Conservation (phyloP, 2,329 filamentous ascomycete genomes). For the Madurella fahalii region DNA sequence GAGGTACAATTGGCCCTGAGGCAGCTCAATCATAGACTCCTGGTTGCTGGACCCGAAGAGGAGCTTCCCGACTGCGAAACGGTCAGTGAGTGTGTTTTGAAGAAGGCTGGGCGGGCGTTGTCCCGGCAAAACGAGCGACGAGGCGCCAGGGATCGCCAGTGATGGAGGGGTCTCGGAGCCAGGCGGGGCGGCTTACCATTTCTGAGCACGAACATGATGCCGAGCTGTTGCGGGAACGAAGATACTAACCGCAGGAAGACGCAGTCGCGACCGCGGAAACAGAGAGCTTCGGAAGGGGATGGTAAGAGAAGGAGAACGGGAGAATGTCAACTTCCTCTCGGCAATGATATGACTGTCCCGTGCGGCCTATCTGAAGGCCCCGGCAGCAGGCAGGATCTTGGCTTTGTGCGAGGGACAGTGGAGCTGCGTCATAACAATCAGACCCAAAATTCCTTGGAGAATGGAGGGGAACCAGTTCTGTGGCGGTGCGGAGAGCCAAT, state of each 20-base stretch:
- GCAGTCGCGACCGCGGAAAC: background rate
- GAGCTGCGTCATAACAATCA: constrained; percentile 31
- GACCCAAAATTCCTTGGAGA: constrained; percentile 15
- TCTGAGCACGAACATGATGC: constrained; percentile 41
- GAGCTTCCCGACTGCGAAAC: constrained; percentile 72
- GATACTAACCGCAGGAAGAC: background rate
- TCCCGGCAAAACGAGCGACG: background rate
- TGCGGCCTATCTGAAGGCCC: background rate
- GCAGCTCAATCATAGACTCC: constrained; percentile 89
- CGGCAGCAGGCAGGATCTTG: constrained; percentile 8
- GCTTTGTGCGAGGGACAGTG: constrained; percentile 9
- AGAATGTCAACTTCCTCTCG: background rate
- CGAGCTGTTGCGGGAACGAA: background rate
- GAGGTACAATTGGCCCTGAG: constrained; percentile 94
- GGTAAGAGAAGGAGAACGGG: background rate
- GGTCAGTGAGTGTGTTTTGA: constrained; percentile 9
- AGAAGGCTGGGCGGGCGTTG: background rate
- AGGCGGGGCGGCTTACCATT: constrained; percentile 38
- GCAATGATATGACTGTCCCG: background rate
- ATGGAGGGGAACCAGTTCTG: constrained; percentile 19
- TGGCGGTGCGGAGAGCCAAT: constrained; percentile 27
- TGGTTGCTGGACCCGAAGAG: constrained; percentile 85
- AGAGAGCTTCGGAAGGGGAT: background rate
- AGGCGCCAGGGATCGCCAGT: background rate
- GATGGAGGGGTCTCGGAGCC: constrained; percentile 1